Percentiles rank a stretch among this genome's conserved stretches.
phyloP scores from a whole-genome alignment of 75 land plant species.

The Cunninghamia lanceolata region DNA sequence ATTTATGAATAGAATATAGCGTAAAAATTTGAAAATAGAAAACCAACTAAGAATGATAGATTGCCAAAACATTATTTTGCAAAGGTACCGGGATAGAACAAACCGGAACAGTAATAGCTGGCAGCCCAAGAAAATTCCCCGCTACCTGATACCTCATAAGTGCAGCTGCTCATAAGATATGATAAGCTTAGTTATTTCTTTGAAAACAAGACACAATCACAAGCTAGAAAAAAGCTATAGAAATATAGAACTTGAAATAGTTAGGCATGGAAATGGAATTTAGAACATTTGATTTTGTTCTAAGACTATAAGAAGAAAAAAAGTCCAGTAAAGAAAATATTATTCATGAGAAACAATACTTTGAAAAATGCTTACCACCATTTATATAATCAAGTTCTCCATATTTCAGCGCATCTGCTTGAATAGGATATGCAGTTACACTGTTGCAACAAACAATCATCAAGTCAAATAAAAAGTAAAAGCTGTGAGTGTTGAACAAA shows the following conservation, averaged over 20 bases:
- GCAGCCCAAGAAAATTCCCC: conserved; percentile 82
- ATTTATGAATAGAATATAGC: neutral
- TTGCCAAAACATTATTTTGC: neutral
- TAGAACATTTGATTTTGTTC: neutral
- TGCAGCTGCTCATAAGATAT: conserved; percentile 50
- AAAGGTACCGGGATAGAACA: neutral
- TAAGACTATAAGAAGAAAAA: neutral
- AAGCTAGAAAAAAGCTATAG: neutral
- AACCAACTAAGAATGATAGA: neutral
- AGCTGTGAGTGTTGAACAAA: neutral
- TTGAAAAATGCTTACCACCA: conserved; percentile 53
- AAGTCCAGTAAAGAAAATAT: neutral
- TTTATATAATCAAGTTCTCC: conserved; percentile 89
- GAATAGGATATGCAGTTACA: conserved; percentile 65
- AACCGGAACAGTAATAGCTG: conserved; percentile 83
- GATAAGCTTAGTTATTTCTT: neutral
- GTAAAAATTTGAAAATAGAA: neutral
- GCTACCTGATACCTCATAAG: conserved; percentile 70
- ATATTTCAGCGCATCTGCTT: conserved; percentile 41
- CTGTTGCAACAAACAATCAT: conserved; percentile 20
- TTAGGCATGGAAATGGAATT: neutral
- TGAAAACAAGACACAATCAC: neutral
- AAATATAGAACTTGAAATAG: neutral
- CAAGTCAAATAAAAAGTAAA: neutral
- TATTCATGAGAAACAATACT: neutral